Evolutionary conservation across 257 asterid genomes (phyloP), one percentile per base, ranked within the genome.

Genomic region (Solanum sitiens): DNA sequence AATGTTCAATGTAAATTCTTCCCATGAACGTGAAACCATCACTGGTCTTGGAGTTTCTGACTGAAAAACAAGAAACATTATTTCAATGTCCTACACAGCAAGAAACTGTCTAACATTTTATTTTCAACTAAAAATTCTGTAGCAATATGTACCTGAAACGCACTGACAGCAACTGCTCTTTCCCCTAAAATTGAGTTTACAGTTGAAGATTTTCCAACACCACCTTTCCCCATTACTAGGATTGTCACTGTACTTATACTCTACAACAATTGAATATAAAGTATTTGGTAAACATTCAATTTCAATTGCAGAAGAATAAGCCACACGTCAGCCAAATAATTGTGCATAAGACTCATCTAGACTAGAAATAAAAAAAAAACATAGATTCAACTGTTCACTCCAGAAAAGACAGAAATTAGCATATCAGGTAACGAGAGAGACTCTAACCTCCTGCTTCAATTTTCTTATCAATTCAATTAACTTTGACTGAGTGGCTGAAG

Each of bases 201-300:
- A 18, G 97, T 93, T 40, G 99, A 97, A 77, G 99, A 97, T 91
- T 97, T 97, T 83, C 99, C 99, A 84, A 97, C 99, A 82, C 99
- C 99, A 0, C 98, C 96, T 93, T 97, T 97, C 87, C 99, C 99
- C 99, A 96, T 93, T 83, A 97, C 97, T 83, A 97, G 96, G 88
- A 97, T 89, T n/a, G 98, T 97, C 93, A 97, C 67, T 16, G 98
- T 92, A 89, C 86, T 91, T 72, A 88, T 96, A 82, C 95, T 89
- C 99, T 97, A 90, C 92, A 23, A 61, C 25, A 80, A 20, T 56
- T 68, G 70, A 82, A 32, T 11, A 27, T 15, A 45, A 27, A 65
- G 44, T 25, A 37, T 11, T 5, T 12, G 83, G 0, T 37, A 21
- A 20, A 74, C 30, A 39, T 73, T 35, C 37, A 74, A 73, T 35